Evolutionary conservation across 2,329 filamentous ascomycete genomes (phyloP), one percentile per base, ranked within the genome.

Genomic region (Tolypocladium ovalisporum): DNA sequence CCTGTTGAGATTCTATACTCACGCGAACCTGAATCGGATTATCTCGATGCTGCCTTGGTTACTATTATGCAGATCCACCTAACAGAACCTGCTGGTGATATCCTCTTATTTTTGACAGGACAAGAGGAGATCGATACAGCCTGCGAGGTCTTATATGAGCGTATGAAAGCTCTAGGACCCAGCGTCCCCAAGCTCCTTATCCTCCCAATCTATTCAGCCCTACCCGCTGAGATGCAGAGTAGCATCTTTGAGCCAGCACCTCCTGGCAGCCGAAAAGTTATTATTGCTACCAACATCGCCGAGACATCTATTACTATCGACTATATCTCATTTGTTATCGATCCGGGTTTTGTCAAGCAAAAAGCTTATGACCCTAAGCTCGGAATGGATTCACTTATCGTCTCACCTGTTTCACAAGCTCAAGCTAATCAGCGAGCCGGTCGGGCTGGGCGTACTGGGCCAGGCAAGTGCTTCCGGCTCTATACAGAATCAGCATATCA

Each of bases 41-140:
- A 99, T 65, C 78, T 99, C 15, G 94, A 97, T 70, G 86, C 92
- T 1, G 91, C 94, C 0, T 77, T 99, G 22, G 88, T 92, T 17
- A 97, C 94, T 0, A 91, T 97, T 54, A 97, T 99, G 93, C 90
- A 97, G 68, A 97, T 99, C 56, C 94, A 99, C 69, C 75, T 99
- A 22, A 94, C 88, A 2, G 94, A 99, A 67, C 90, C 92, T 8
- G 81, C 86, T 24, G 94, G 94, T 62, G 95, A 99, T 67, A 97
- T 99, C 55, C 75, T 99, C 19, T 79, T 99, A 1, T 99, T 99
- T 76, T 80, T 99, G 64, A 99, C 95, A 0, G 94, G 94, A 8
- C 92, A 97, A 68, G 94, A 99, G 71, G 95, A 99, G 71, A 99
- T 99, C 62, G 94, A 99, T 67, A 96, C 91, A 0, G 86, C 88